Evolutionary conservation across 2,329 filamentous ascomycete species (phyloP), one percentile per base, ranked within the genome.

Genomic region (Drechslerella dactyloides): DNA sequence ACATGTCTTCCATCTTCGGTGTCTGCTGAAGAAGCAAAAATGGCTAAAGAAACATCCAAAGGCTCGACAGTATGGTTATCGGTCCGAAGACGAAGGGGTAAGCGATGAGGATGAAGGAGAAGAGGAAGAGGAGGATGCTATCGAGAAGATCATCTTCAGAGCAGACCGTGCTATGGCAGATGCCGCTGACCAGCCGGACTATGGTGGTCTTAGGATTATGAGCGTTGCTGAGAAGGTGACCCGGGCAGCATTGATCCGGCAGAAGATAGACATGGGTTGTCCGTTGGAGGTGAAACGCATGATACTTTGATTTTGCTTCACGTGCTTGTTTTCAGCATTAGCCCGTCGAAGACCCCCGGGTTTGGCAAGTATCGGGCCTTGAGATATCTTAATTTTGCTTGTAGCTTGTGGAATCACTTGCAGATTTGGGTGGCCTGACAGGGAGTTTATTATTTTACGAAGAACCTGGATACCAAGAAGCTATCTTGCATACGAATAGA

Each of bases 201-300:
- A 73, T 44, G 63, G 69, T 2, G 63, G 58, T 30, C 54, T 44
- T 11, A 52, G 42, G 19, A n/a, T 72, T 3, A 72, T 72, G 66
- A 90, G 89, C 59, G 87, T 97, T 5, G 90, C 91, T 0, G 86
- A 89, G 30, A 97, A 97, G 80, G 91, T 96, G 27, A 94, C 90
- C 74, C 90, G 91, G 78, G 92, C 93, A 42, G 85, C 91, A 74
- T 79, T 96, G 61, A 80, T 96, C 69, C 84, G 87, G 75, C 89
- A 93, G 76, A 86, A 86, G 72, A 83, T 93, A 37, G 81, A 83
- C 51, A 84, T 83, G 7, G 88, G 88, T 0, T 90, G 88, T 80
- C 85, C 87, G 0, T 81, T 88, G 61, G 75, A 76, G 46, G 78
- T 77, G 74, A 78, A 77, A 57, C 68, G 60, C 3, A 60, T 65